Percentiles rank a stretch among this genome's conserved stretches.
phyloP scores from a whole-genome alignment of 106 monocot species.

The Dioscorea alata region DNA sequence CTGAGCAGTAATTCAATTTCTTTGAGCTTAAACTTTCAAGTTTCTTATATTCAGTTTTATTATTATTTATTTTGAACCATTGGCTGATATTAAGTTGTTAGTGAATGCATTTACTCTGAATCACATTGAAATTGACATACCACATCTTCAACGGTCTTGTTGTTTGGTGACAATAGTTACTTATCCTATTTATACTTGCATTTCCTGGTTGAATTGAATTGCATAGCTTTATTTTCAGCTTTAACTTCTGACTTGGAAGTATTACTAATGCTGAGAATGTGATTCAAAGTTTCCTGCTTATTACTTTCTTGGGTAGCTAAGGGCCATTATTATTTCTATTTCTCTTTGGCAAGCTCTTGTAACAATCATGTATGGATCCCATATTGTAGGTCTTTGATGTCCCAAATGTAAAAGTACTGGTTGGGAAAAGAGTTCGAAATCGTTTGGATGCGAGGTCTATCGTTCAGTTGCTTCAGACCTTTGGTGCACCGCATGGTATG shows the following conservation, averaged over 20 bases:
- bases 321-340: not conserved
- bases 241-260: no score
- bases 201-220: not conserved
- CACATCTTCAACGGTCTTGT: not conserved
- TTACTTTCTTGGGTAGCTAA: not conserved
- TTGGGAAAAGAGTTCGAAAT: conserved; percentile 71
- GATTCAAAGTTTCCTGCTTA: no score
- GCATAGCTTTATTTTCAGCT: not conserved
- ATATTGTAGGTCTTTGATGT: conserved; percentile 80
- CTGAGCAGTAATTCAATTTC: no score
- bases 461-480: conserved; percentile 64
- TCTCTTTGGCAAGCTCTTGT: not conserved
- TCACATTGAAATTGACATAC: not conserved
- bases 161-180: not conserved
- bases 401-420: conserved; percentile 69
- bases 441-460: conserved; percentile 85
- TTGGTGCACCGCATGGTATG: conserved; percentile 73
- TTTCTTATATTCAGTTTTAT: no score
- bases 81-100: no score
- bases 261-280: not conserved
- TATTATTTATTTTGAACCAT: no score
- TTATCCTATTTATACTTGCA: not conserved
- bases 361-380: not conserved
- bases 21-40: no score
- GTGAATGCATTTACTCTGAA: no score